A percentile compares a stretch with the other conserved stretches of the same genome.
phyloP scores from a whole-genome alignment of 495 filamentous ascomycete species.

The Daldinia vernicosa region DNA sequence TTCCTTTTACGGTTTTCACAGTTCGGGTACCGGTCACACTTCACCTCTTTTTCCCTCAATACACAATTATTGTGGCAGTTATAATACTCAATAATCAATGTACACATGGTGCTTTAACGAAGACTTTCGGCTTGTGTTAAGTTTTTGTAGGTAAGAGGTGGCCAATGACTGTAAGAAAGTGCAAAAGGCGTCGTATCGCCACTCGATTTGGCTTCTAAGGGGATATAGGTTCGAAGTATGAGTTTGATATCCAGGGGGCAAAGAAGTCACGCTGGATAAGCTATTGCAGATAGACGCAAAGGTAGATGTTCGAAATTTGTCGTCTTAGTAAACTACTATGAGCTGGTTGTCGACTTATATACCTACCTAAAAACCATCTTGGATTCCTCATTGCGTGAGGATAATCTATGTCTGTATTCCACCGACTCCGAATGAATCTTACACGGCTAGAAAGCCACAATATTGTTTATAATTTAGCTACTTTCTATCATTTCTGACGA shows the following conservation, averaged over 20 bases:
- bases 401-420: neutral
- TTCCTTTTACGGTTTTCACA: conserved; percentile 1
- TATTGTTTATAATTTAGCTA: neutral
- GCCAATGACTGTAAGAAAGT: neutral
- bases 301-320: neutral
- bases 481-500: neutral
- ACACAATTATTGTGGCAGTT: conserved; percentile 11
- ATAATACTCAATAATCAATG: neutral
- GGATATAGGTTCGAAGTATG: neutral
- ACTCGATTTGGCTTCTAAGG: neutral
- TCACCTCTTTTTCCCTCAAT: neutral
- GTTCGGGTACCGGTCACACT: neutral
- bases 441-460: neutral
- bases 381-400: neutral
- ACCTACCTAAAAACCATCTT: neutral
- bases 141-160: neutral
- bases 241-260: neutral
- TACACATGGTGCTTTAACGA: neutral
- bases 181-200: neutral
- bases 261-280: neutral
- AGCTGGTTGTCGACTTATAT: neutral
- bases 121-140: neutral
- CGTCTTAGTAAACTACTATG: neutral
- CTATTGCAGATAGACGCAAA: neutral
- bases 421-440: neutral